Evolutionary conservation across 2,329 filamentous ascomycete species (phyloP).

Genomic region (Mycosphaerella arachidis): DNA sequence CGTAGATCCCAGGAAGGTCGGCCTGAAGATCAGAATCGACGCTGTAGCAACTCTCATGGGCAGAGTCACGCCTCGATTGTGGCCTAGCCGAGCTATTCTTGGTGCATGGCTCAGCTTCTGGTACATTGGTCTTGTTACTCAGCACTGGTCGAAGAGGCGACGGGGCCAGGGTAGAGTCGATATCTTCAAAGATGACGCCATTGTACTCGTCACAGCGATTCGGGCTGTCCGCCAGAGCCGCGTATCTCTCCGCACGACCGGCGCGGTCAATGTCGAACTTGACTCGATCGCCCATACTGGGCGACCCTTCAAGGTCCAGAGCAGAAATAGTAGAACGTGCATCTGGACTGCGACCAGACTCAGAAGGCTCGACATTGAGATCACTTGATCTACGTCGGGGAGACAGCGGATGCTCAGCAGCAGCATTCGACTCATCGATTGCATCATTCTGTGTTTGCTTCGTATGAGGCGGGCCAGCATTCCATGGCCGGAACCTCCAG

Average conservation of each 20-base stretch:
- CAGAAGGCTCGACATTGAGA: background rate
- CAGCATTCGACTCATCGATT: background rate
- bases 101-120: background rate
- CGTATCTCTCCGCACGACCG: conserved; percentile 27
- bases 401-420: background rate
- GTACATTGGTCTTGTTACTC: background rate
- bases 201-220: background rate
- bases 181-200: background rate
- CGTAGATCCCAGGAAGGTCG: conserved; percentile 16
- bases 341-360: background rate
- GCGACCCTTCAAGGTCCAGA: conserved; percentile 3
- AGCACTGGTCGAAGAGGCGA: background rate
- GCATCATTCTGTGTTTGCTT: background rate
- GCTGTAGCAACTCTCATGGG: conserved; percentile 12
- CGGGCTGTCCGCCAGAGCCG: conserved; percentile 15
- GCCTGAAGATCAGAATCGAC: conserved; percentile 14
- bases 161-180: background rate
- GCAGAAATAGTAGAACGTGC: conserved; percentile 3
- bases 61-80: background rate
- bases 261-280: conserved; percentile 26
- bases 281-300: conserved; percentile 23
- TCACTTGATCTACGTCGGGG: background rate
- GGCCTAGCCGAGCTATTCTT: background rate
- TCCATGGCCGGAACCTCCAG: conserved; percentile 14
- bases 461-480: background rate